Percentiles rank a stretch among this genome's conserved stretches.
These are phyloP conservation scores for Rhizophagus sp. DNA, from an alignment of 192 early-diverging fungal genomes.

Conservation along the genomic window DNA sequence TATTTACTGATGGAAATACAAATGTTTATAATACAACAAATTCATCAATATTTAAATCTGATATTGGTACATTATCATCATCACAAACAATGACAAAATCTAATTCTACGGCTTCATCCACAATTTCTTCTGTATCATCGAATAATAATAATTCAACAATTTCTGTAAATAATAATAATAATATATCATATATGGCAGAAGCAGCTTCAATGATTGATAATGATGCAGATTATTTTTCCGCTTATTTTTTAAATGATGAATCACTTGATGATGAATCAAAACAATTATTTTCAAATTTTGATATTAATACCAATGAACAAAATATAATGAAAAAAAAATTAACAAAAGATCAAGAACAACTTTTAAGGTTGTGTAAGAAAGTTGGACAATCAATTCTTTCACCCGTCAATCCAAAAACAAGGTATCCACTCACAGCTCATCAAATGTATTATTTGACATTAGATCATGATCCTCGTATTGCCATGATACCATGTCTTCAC, in stretches of 20 bases:
- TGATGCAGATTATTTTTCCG: background rate
- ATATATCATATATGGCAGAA: background rate
- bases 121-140: background rate
- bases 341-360: background rate
- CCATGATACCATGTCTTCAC: conserved; percentile 43
- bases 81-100: background rate
- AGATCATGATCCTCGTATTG: conserved; percentile 42
- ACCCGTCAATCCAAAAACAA: background rate
- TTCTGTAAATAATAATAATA: background rate
- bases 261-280: too few relatives aligned
- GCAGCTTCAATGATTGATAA: background rate
- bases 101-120: background rate
- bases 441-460: conserved; percentile 16
- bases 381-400: background rate
- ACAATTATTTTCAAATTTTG: too few relatives aligned
- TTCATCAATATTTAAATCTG: background rate
- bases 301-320: background rate
- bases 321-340: background rate
- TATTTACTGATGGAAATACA: background rate
- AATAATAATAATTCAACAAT: background rate
- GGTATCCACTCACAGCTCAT: background rate
- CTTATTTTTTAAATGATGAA: background rate
- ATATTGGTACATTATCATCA: background rate
- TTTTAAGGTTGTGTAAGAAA: background rate
- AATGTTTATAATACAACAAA: background rate